Evolutionary conservation across 176 grass and related monocot genomes (phyloP).

Genomic region (Hyparrhenia diplandra): DNA sequence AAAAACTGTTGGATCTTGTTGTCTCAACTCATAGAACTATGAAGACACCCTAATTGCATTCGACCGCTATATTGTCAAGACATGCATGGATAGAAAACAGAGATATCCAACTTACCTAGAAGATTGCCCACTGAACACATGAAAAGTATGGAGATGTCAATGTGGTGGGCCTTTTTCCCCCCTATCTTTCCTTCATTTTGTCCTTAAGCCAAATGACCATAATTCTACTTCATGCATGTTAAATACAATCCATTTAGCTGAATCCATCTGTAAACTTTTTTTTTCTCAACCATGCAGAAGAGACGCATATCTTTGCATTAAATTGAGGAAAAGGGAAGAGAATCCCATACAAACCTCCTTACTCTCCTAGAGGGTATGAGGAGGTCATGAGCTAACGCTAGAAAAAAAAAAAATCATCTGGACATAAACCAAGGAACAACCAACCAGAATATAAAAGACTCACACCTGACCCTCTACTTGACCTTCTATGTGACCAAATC

Average conservation of each 20-base stretch:
- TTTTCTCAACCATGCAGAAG: not conserved
- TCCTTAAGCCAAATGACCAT: not conserved
- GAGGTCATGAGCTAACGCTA: not conserved
- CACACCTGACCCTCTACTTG: not conserved
- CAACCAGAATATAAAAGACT: not conserved
- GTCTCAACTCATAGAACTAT: not conserved
- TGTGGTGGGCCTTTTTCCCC: not conserved
- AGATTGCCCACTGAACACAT: not conserved
- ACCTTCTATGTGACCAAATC: not conserved
- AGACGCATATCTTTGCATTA: not conserved
- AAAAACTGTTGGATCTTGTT: constrained; percentile 9
- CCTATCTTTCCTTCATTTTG: not conserved
- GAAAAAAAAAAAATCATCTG: not conserved
- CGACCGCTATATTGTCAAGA: not conserved
- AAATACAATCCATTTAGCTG: not conserved
- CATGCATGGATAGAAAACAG: not conserved
- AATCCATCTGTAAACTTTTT: not conserved
- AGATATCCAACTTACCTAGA: constrained; percentile 2
- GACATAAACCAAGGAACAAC: not conserved
- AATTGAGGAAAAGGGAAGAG: not conserved
- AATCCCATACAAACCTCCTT: not conserved
- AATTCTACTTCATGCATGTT: not conserved
- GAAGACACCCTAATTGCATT: constrained; percentile 4
- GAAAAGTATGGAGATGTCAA: not conserved
- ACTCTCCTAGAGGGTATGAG: not conserved